These are phyloP conservation scores for Cytospora paraplurivora DNA, from an alignment of 2,329 filamentous ascomycete species.

Conservation along the genomic window DNA sequence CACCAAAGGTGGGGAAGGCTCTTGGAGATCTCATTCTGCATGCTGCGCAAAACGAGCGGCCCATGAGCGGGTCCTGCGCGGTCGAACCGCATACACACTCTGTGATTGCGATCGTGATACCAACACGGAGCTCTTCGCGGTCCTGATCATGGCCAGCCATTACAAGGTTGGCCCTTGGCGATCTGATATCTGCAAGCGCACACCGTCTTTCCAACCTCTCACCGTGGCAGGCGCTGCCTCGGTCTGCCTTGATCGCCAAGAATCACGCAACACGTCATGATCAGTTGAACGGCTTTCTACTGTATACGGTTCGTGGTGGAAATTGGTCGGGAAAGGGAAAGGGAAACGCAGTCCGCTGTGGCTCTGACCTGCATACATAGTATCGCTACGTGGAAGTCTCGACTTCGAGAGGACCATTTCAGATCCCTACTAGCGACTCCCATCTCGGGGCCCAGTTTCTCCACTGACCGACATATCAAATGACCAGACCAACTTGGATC, in stretches of 20 bases:
- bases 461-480: constrained; percentile 18
- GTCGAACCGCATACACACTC: neutral
- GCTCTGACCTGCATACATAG: constrained; percentile 16
- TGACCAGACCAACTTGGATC: constrained; percentile 9
- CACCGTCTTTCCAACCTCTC: neutral
- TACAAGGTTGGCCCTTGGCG: neutral
- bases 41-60: neutral
- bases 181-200: neutral
- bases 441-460: constrained; percentile 3
- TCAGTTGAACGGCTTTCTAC: constrained; percentile 10
- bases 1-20: constrained; percentile 3
- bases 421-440: constrained; percentile 22
- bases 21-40: constrained; percentile 26
- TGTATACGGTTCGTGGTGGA: neutral
- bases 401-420: constrained; percentile 16
- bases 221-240: neutral
- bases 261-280: neutral
- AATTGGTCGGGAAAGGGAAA: no score
- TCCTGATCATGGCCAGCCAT: neutral
- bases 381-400: neutral
- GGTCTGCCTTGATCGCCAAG: neutral
- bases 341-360: constrained; percentile 20
- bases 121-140: neutral
- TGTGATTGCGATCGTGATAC: neutral
- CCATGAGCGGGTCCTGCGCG: neutral